Percentiles rank a stretch among this genome's conserved stretches.
phyloP scores from a whole-genome alignment of 768 basidiomycete genomes.

The Gelatoporia subvermispora region DNA sequence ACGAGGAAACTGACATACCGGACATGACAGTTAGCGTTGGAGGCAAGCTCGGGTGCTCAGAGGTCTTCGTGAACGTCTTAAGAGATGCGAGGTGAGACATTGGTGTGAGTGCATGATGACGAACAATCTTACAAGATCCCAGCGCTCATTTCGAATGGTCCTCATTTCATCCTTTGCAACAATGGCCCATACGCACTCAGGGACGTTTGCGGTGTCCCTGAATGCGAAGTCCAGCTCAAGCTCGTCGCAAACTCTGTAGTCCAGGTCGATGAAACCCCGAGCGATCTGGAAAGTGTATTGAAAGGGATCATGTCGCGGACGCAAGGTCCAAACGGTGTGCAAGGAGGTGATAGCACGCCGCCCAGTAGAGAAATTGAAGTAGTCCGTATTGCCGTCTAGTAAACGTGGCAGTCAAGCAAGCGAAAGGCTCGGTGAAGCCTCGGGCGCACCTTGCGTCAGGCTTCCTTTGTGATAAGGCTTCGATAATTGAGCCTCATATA shows the following conservation, averaged over 20 bases:
- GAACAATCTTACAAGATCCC: constrained; percentile 67
- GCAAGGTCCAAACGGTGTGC: constrained; percentile 73
- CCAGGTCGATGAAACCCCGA: constrained; percentile 69
- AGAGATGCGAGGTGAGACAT: not conserved
- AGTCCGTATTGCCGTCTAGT: constrained; percentile 71
- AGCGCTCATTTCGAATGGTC: constrained; percentile 64
- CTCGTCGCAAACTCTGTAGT: constrained; percentile 63
- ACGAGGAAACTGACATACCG: constrained; percentile 4
- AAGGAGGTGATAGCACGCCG: constrained; percentile 70
- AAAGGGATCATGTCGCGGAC: constrained; percentile 80
- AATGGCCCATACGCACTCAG: constrained; percentile 80
- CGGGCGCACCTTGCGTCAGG: constrained; percentile 19
- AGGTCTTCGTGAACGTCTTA: constrained; percentile 79
- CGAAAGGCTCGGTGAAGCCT: not conserved
- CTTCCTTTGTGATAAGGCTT: constrained; percentile 48
- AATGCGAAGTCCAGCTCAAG: constrained; percentile 80
- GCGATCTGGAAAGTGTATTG: constrained; percentile 58
- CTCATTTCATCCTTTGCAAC: constrained; percentile 77
- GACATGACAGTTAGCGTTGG: not conserved
- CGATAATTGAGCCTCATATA: constrained; percentile 73
- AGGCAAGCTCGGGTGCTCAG: constrained; percentile 52
- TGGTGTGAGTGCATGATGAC: no score
- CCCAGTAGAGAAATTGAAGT: constrained; percentile 85
- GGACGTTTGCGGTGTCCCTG: constrained; percentile 33
- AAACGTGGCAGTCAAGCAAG: constrained; percentile 15